A percentile compares a stretch with the other conserved stretches of the same genome.
Conservation (phyloP, 129 eudicot species). For the Pittosporum tobira region DNA sequence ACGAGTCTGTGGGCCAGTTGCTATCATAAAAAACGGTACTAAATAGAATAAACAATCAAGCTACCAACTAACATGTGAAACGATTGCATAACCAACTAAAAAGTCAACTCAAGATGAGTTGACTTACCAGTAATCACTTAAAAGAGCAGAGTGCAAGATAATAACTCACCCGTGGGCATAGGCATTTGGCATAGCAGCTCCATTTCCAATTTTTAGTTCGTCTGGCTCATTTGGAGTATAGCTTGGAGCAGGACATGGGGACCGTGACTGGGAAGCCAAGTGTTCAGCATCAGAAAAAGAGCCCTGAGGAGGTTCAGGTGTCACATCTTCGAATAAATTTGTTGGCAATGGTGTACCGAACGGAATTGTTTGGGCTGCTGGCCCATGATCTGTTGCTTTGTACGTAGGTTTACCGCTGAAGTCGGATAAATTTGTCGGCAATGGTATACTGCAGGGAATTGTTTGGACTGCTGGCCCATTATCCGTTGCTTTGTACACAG, state of each 20-base stretch:
- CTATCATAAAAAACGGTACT: neutral
- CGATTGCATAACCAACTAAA: neutral
- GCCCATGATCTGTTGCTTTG: conserved; percentile 31
- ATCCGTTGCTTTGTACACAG: conserved; percentile 30
- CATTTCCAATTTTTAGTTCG: conserved; percentile 27
- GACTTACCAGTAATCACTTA: neutral
- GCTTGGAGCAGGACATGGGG: conserved; percentile 30
- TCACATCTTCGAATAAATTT: conserved; percentile 28
- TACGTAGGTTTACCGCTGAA: conserved; percentile 35
- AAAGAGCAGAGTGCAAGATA: neutral
- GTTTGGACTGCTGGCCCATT: conserved; percentile 22
- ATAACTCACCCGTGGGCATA: conserved; percentile 83
- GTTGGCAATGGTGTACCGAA: conserved; percentile 33
- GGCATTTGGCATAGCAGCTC: conserved; percentile 36
- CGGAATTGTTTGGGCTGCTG: conserved; percentile 24
- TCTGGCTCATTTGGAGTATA: conserved; percentile 34
- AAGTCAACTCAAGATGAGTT: neutral
- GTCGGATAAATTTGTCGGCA: conserved; percentile 38
- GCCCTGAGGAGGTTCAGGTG: conserved; percentile 31
- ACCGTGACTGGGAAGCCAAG: conserved; percentile 31
- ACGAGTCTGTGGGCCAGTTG: neutral
- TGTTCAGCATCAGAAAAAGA: conserved; percentile 38
- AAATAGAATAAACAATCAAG: neutral
- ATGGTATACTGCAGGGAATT: conserved; percentile 31
- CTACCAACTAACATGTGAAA: neutral